Percentiles rank a stretch among this genome's conserved stretches.
phyloP scores from a whole-genome alignment of 352 stramenopile species.

The Phytophthora ohioensis region DNA sequence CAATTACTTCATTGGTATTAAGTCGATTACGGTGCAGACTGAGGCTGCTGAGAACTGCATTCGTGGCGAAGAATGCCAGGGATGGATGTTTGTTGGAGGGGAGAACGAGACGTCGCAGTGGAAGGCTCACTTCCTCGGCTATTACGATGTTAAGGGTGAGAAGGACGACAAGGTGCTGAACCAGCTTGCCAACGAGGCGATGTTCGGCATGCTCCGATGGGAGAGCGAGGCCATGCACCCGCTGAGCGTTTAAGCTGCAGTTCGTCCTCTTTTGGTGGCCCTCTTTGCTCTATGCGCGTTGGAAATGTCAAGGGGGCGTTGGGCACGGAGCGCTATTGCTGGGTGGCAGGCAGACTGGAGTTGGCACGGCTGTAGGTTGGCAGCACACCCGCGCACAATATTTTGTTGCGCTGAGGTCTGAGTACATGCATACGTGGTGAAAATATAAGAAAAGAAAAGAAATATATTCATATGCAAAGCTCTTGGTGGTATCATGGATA shows the following conservation, averaged over 20 bases:
- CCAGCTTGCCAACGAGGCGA: conserved; percentile 84
- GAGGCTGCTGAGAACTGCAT: conserved; percentile 82
- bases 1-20: conserved; percentile 82
- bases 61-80: conserved; percentile 82
- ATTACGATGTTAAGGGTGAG: conserved; percentile 87
- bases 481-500: too few relatives aligned
- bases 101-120: conserved; percentile 71
- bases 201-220: conserved; percentile 89
- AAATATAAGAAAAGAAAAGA: conserved; percentile 37
- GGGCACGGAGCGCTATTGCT: conserved; percentile 8
- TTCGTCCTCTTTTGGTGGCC: conserved; percentile 6
- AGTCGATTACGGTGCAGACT: conserved; percentile 77
- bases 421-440: conserved; percentile 32
- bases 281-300: neutral
- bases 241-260: conserved; percentile 74
- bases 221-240: conserved; percentile 88
- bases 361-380: neutral
- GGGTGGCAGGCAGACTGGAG: neutral
- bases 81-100: conserved; percentile 84
- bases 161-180: conserved; percentile 88
- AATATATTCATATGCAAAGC: neutral
- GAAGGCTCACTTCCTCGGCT: conserved; percentile 85
- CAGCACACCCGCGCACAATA: neutral
- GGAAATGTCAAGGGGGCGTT: neutral
- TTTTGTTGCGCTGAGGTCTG: conserved; percentile 21